Evolutionary conservation across 2,329 filamentous ascomycete genomes (phyloP), one percentile per base, ranked within the genome.

Genomic region (Trichoderma harzianum): DNA sequence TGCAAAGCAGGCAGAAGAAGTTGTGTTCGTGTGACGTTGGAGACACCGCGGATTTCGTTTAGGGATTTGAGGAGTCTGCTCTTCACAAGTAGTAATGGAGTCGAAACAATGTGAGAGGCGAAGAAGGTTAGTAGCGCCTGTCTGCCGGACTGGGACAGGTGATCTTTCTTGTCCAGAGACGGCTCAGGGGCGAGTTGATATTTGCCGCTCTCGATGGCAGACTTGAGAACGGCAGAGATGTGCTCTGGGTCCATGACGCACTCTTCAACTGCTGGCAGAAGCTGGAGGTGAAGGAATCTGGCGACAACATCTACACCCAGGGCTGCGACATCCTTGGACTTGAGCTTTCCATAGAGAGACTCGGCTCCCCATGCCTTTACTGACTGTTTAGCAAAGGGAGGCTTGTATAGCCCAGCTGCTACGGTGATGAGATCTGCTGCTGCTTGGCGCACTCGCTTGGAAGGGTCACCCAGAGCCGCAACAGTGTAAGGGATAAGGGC

Each of bases 201-300:
- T 74, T 81, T 84, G 21, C 84, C 82, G 39, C 80, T 80, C 73
- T 83, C 82, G 64, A 84, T 79, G 12, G 78, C 76, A 7, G 78
- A 76, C 60, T 82, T 82, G 6, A 97, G 79, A 3, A 91, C 86
- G 24, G 88, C 88, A 30, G 87, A 83, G 58, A 97, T 86, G 73
- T 96, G 91, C 32, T 87, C 88, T 5, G 89, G 84, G 78, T 98
- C 94, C 75, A 98, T 88, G 4, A 95, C 86, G 77, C 92, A 97
- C 80, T 98, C 96, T 80, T 98, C 95, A 11, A 97, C 82, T 2
- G 87, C 88, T 0, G 93, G 93, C 24, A 93, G 80, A n/a, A 98
- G 82, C 47, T 92, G 85, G 24, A 88, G 85, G 24, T 89, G 86
- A 1, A 96, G 78, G 24, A 97, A 81, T 72, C 88, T 90, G 57